Conservation (phyloP, 495 filamentous ascomycete genomes). For the Penicillium canescens region DNA sequence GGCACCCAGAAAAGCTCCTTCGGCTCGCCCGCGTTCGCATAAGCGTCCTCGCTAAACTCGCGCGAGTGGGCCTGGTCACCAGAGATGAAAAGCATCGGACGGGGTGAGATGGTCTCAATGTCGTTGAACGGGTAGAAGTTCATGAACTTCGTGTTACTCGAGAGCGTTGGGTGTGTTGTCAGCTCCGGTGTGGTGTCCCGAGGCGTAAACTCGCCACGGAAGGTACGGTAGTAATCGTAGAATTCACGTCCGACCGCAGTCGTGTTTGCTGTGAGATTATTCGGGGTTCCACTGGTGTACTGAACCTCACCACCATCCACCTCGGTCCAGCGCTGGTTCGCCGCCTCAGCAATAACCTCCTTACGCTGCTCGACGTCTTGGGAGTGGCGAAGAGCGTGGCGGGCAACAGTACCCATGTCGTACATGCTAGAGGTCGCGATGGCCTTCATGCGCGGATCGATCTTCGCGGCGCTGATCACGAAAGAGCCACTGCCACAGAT, state of each 20-base stretch:
- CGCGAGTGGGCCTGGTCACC: conserved; percentile 29
- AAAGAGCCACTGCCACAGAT: conserved; percentile 43
- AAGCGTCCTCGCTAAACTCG: conserved; percentile 29
- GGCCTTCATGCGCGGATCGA: conserved; percentile 40
- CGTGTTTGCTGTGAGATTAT: conserved; percentile 15
- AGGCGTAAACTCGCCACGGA: conserved; percentile 22
- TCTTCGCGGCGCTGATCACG: conserved; percentile 36
- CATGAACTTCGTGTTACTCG: conserved; percentile 21
- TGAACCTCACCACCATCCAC: conserved; percentile 14
- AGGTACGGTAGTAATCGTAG: conserved; percentile 28
- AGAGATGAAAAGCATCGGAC: conserved; percentile 28
- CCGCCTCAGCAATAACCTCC: conserved; percentile 14
- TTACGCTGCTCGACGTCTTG: conserved; percentile 15
- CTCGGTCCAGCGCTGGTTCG: conserved; percentile 25
- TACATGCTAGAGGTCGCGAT: conserved; percentile 37
- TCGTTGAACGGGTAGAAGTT: conserved; percentile 31
- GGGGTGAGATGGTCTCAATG: conserved; percentile 27
- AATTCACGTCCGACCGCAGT: conserved; percentile 20
- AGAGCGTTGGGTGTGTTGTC: conserved; percentile 22
- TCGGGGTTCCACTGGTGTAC: conserved; percentile 18
- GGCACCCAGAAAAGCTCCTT: conserved; percentile 29
- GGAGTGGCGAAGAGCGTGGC: conserved; percentile 19
- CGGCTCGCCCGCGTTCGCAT: conserved; percentile 24
- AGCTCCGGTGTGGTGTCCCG: conserved; percentile 12
- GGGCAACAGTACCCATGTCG: conserved; percentile 27